Conservation (phyloP, 73 alveolate genomes). For the Paramecium sexaurelia region DNA sequence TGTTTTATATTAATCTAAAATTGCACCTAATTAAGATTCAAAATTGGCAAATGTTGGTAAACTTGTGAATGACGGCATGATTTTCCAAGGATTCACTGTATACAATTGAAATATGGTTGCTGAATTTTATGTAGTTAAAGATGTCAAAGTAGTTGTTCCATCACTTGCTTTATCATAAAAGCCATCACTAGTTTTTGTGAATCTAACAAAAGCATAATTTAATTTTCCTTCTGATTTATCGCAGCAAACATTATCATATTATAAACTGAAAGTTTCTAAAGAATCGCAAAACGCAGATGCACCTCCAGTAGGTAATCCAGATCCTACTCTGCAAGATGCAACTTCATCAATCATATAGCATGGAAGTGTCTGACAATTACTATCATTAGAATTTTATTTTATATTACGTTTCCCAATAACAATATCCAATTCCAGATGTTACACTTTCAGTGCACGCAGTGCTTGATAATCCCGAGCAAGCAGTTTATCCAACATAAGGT, state of each 20-base stretch:
- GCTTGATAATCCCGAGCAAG: not conserved
- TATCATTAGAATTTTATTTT: not conserved
- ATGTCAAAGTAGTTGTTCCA: not conserved
- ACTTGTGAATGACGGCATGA: not conserved
- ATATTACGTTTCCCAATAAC: conserved; percentile 40
- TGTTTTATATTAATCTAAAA: not conserved
- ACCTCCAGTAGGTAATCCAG: not conserved
- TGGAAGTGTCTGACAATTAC: not conserved
- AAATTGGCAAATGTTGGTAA: not conserved
- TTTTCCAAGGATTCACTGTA: not conserved
- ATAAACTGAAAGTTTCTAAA: conserved; percentile 27
- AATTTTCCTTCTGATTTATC: conserved; percentile 11
- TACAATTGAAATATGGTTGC: conserved; percentile 12
- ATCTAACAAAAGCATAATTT: conserved; percentile 52
- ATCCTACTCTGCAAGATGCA: conserved; percentile 27
- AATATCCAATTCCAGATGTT: conserved; percentile 36
- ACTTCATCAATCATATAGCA: conserved; percentile 37
- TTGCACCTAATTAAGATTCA: not conserved
- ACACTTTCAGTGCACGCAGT: not conserved
- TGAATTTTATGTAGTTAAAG: not conserved
- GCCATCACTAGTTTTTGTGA: not conserved
- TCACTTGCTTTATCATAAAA: not conserved
- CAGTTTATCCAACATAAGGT: not conserved
- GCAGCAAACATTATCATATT: conserved; percentile 46
- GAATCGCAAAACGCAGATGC: conserved; percentile 14